Conservation (phyloP, 2,329 filamentous ascomycete species). For the Botrytis pseudocinerea region DNA sequence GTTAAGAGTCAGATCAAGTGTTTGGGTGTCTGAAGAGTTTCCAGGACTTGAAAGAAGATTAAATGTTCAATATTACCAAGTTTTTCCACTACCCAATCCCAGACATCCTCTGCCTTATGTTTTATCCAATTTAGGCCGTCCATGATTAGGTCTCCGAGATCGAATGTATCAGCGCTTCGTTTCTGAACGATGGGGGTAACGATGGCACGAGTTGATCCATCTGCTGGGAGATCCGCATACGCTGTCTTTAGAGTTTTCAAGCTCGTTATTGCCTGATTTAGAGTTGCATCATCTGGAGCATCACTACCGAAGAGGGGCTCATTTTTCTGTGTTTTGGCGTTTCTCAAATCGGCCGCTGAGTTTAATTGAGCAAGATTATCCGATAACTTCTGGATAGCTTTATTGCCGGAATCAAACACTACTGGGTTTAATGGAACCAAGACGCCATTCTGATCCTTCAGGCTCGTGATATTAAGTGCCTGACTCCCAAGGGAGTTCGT, state of each 20-base stretch:
- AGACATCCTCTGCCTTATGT: not conserved
- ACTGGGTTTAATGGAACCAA: not conserved
- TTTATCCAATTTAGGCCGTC: not conserved
- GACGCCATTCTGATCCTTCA: not conserved
- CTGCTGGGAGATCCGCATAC: not conserved
- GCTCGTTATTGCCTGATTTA: not conserved
- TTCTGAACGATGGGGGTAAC: not conserved
- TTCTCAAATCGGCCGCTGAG: not conserved
- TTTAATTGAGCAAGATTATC: not conserved
- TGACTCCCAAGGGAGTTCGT: not conserved
- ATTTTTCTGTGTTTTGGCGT: not conserved
- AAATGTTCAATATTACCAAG: not conserved
- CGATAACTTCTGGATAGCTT: not conserved
- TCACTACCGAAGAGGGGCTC: slow-evolving; percentile 1
- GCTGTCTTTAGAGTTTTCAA: not conserved
- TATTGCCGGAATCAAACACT: not conserved
- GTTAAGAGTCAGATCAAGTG: not conserved
- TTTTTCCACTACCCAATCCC: not conserved
- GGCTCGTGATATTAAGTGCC: not conserved
- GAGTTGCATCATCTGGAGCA: not conserved
- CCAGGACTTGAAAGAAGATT: not conserved
- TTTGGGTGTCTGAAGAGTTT: not conserved
- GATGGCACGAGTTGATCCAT: not conserved
- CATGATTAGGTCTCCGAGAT: not conserved
- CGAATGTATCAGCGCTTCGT: not conserved